Base-by-base conservation (phyloP, 768 basidiomycete genomes). In the Naganishia friedmannii region DNA sequence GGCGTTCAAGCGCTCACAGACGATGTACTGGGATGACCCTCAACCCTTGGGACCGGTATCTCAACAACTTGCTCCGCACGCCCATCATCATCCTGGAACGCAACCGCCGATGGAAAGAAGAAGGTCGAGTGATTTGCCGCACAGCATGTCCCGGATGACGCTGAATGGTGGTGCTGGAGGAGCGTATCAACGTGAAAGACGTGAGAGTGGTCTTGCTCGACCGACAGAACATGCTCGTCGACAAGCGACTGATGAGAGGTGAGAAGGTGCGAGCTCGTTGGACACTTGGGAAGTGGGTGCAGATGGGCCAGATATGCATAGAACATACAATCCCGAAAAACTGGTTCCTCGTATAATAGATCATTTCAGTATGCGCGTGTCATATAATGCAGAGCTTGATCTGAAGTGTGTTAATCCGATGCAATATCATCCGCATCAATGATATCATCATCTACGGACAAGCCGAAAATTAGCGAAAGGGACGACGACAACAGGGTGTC, bases 1-100 rank as follows among this genome's bases (percentile, higher is more conserved):
- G 0, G 42, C 48, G 0, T 73, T 77, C 60, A 60, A 73, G 28
- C 71, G 79, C 21, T 77, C 78, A 1, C 73, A 75, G 21, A 80
- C 79, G 39, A 77, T 80, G n/a, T 80, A 77, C 48, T 80, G 79
- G 79, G 78, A 79, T 65, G 79, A 80, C 37, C 70, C 76, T 28
- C 54, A 55, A 46, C 67, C 54, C 48, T n/a, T 39, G 1, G 60
- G 60, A 53, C n/a, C 65, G 65, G 63, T 42, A 31, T 53, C 53
- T 21, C 63, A 45, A n/a, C 65, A 54, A n/a, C 23, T 54, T 28
- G 3, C 23, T 37, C 28, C 23, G n/a, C 32, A 26, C 42, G 23
- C 29, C 7, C 31, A 12, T 9, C 56, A 31, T 54, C 12, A 29
- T 55, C 12, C 26, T n/a, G 54, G 9, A 55, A 7, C 60, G 63